Evolutionary conservation across 768 basidiomycete genomes (phyloP).

Genomic region (Crucibulum laeve): DNA sequence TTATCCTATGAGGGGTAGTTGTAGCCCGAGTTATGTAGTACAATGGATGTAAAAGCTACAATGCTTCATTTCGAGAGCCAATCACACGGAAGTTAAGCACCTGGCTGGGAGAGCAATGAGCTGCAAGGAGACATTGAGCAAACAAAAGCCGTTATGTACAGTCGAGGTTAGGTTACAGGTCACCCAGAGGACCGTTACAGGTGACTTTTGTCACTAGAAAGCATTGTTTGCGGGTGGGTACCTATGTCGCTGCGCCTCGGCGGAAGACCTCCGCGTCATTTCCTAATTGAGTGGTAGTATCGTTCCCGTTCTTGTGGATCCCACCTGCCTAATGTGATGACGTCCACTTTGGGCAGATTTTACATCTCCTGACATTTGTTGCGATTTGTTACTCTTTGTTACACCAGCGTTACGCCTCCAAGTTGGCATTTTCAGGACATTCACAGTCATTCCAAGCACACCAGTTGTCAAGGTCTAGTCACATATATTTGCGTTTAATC

Average conservation of each 20-base stretch:
- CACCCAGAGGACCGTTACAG: too few species aligned
- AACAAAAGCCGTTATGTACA: not conserved
- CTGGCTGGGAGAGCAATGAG: too few species aligned
- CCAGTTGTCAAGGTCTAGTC: too few species aligned
- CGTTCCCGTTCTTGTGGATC: not conserved
- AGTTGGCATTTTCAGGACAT: too few species aligned
- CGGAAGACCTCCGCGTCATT: not conserved
- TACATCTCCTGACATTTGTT: too few species aligned
- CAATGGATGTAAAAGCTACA: conserved; percentile 1
- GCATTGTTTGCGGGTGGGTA: not conserved
- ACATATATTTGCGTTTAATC: too few species aligned
- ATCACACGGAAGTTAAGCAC: not conserved
- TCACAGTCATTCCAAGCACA: too few species aligned
- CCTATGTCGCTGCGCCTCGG: not conserved
- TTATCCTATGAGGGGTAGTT: conserved; percentile 24
- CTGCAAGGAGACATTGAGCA: too few species aligned
- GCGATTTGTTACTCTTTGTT: too few species aligned
- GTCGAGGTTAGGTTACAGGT: not conserved
- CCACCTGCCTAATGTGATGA: not conserved
- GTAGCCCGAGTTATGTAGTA: not conserved
- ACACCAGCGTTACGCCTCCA: too few species aligned
- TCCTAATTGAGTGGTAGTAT: not conserved
- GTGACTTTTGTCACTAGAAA: not conserved
- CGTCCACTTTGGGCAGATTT: too few species aligned
- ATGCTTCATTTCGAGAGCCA: not conserved